Percentiles rank a stretch among this genome's conserved stretches.
These are phyloP conservation scores for Leccinum barrowsii DNA, from an alignment of 768 basidiomycete species.

Conservation along the genomic window DNA sequence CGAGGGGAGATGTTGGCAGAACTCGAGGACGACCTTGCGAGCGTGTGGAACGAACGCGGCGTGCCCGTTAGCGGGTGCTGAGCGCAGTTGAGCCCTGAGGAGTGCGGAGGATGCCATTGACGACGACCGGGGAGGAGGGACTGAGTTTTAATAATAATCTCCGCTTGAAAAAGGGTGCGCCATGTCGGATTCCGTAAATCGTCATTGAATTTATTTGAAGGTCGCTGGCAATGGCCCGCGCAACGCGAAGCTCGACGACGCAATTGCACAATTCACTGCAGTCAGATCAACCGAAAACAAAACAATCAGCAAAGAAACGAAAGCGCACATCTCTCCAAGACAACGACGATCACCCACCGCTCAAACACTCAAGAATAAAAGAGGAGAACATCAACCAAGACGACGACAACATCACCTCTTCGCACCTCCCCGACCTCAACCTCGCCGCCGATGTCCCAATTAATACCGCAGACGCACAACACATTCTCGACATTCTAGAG, in stretches of 20 bases:
- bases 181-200: constrained; percentile 16
- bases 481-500: constrained; percentile 59
- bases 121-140: background rate
- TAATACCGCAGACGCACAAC: constrained; percentile 41
- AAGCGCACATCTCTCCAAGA: constrained; percentile 49
- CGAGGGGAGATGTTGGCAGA: constrained; percentile 78
- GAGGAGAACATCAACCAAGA: constrained; percentile 28
- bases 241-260: constrained; percentile 61
- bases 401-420: constrained; percentile 17
- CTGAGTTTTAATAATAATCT: constrained; percentile 26
- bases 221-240: constrained; percentile 60
- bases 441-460: constrained; percentile 49
- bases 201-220: constrained; percentile 19
- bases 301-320: constrained; percentile 53
- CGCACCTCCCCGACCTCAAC: constrained; percentile 27
- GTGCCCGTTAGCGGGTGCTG: constrained; percentile 73
- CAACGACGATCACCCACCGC: constrained; percentile 44
- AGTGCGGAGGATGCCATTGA: constrained; percentile 37
- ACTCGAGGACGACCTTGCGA: constrained; percentile 88
- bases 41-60: constrained; percentile 68
- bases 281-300: constrained; percentile 28
- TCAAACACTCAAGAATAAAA: constrained; percentile 48
- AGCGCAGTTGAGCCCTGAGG: constrained; percentile 46
- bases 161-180: constrained; percentile 13
- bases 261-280: constrained; percentile 34